phyloP scores from a whole-genome alignment of 2,329 filamentous ascomycete species.

The Trematosphaeria pertusa region DNA sequence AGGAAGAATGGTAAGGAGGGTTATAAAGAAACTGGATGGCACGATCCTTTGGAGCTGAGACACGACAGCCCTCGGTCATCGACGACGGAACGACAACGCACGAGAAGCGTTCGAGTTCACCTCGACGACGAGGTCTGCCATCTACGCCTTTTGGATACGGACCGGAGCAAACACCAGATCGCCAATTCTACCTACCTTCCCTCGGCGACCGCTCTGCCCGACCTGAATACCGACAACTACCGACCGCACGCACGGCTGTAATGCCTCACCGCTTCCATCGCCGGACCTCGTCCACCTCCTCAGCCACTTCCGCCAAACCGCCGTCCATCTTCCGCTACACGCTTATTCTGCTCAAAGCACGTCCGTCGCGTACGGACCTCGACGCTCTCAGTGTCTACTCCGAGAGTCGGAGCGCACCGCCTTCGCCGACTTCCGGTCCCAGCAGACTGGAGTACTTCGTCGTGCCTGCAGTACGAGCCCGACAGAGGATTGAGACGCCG shows the following conservation, averaged over 20 bases:
- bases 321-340: conserved; percentile 36
- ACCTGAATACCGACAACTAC: too few species aligned
- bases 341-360: conserved; percentile 37
- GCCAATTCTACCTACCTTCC: too few species aligned
- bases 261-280: conserved; percentile 18
- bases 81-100: not conserved
- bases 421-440: not conserved
- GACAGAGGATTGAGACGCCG: conserved; percentile 13
- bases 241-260: too few species aligned
- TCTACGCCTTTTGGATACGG: too few species aligned
- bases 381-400: conserved; percentile 20
- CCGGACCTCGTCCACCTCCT: conserved; percentile 8
- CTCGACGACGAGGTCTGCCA: too few species aligned
- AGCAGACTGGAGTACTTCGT: not conserved
- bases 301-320: conserved; percentile 14
- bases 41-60: conserved; percentile 1
- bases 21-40: conserved; percentile 6
- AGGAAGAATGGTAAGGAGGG: not conserved
- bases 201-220: too few species aligned
- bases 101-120: too few species aligned
- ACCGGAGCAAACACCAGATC: too few species aligned
- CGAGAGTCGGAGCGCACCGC: conserved; percentile 3
- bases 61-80: conserved; percentile 4
- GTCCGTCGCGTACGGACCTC: conserved; percentile 27
- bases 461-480: not conserved